Evolutionary conservation across 306 rosid species (phyloP), one percentile per base, ranked within the genome.

Genomic region (Mimosa pudica): DNA sequence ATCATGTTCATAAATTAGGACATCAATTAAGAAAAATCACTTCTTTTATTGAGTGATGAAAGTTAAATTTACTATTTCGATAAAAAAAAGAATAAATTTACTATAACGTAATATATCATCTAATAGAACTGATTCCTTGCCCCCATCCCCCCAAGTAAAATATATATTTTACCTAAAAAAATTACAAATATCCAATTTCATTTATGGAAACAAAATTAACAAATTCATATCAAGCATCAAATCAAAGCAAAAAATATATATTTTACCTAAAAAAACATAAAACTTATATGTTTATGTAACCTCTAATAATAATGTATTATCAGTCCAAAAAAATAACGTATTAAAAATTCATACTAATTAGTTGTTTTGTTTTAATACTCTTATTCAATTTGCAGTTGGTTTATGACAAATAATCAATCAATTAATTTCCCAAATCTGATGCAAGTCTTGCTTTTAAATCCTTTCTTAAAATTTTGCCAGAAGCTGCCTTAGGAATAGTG

Each of bases 381-480:
- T 14, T 35, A 57, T 6, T 6, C 20, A 9, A 8, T 20, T 32
- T 6, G 70, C 45, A 13, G 45, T 1, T 4, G 20, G 45, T n/a
- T 57, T 57, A 57, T 30, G 63, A 10, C 30, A 24, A 24, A 24
- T 16, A 52, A 52, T 55, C 20, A 18, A 64, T 63, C 13, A n/a
- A 20, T 85, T 89, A 84, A 64, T 76, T 87, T 18, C 80, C 57
- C 77, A 81, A 6, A 57, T 77, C 81, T 70, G 79, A 62, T 45
- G 75, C 76, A 20, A 94, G 84, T 74, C 77, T 88, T 47, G 87
- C 89, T 66, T 85, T 89, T 63, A 94, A 81, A 41, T 77, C 90
- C 87, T 87, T 90, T 16, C 97, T 79, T 77, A 92, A 81, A 80
- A 92, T 94, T 86, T 94, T 94, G 3, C 98, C 98, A 0, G 97